A percentile compares a stretch with the other conserved stretches of the same genome.
phyloP scores from a whole-genome alignment of 225 moss, liverwort and hornwort genomes.

The Marchantia paleacea region DNA sequence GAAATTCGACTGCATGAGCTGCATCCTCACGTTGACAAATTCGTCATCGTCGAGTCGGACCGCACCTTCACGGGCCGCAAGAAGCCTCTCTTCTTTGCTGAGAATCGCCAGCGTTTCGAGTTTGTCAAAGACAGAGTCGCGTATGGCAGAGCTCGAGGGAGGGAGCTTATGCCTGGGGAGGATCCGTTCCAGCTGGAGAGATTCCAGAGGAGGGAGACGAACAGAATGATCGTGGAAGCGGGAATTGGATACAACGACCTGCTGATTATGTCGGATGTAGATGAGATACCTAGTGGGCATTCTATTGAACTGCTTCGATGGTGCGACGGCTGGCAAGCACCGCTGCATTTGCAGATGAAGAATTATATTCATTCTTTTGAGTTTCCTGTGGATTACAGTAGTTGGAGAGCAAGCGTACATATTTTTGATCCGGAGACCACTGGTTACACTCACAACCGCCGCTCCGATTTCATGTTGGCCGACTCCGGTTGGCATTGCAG shows the following conservation, averaged over 20 bases:
- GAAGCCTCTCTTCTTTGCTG: slow-evolving; percentile 56
- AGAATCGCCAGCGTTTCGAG: slow-evolving; percentile 50
- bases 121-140: slow-evolving; percentile 50
- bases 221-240: slow-evolving; percentile 31
- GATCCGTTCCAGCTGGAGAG: slow-evolving; percentile 56
- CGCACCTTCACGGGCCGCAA: slow-evolving; percentile 71
- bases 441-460: slow-evolving; percentile 48
- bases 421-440: slow-evolving; percentile 30
- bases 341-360: slow-evolving; percentile 65
- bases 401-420: slow-evolving; percentile 65
- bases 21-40: slow-evolving; percentile 53
- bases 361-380: slow-evolving; percentile 77
- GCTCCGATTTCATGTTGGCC: slow-evolving; percentile 56
- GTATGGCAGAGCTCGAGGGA: slow-evolving; percentile 47
- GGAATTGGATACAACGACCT: slow-evolving; percentile 62
- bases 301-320: slow-evolving; percentile 60
- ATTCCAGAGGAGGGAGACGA: slow-evolving; percentile 50
- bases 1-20: slow-evolving; percentile 74
- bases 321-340: slow-evolving; percentile 65
- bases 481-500: slow-evolving; percentile 87
- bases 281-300: slow-evolving; percentile 74
- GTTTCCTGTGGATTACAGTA: slow-evolving; percentile 58
- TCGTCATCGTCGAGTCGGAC: slow-evolving; percentile 69
- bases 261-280: slow-evolving; percentile 65
- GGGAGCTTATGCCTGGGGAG: slow-evolving; percentile 38